Conservation (phyloP, 192 early-diverging fungal species). For the Paraglomus occultum region DNA sequence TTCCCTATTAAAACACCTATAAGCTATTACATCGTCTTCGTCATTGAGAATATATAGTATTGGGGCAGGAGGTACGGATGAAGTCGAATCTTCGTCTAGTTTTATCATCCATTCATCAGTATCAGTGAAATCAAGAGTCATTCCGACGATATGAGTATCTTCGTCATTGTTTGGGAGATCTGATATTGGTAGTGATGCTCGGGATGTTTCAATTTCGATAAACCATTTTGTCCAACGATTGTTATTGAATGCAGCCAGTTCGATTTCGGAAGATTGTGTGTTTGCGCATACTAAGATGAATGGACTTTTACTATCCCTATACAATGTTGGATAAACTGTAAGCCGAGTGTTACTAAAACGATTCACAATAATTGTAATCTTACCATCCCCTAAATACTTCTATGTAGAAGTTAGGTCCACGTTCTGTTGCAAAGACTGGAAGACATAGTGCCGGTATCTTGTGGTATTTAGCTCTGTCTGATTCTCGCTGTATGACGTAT, state of each 20-base stretch:
- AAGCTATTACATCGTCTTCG: slow-evolving; percentile 62
- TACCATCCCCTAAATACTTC: slow-evolving; percentile 58
- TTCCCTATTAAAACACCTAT: slow-evolving; percentile 58
- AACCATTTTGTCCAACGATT: slow-evolving; percentile 67
- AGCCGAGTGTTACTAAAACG: not conserved
- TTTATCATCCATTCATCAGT: slow-evolving; percentile 33
- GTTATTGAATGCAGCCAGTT: slow-evolving; percentile 45
- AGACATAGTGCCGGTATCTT: slow-evolving; percentile 58
- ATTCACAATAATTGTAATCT: not conserved
- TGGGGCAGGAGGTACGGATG: slow-evolving; percentile 57
- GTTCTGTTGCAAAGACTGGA: slow-evolving; percentile 47
- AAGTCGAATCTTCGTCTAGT: slow-evolving; percentile 50
- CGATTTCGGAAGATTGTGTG: slow-evolving; percentile 46
- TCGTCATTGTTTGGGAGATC: slow-evolving; percentile 41
- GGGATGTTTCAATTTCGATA: slow-evolving; percentile 51
- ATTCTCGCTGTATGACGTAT: slow-evolving; percentile 58
- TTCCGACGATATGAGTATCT: slow-evolving; percentile 68
- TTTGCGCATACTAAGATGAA: slow-evolving; percentile 37
- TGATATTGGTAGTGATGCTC: slow-evolving; percentile 59
- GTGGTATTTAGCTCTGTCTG: slow-evolving; percentile 49
- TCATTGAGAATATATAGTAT: slow-evolving; percentile 71
- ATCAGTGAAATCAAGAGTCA: slow-evolving; percentile 72
- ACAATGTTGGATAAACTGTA: slow-evolving; percentile 10
- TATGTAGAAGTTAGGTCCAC: slow-evolving; percentile 57
- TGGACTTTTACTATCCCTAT: slow-evolving; percentile 42